Evolutionary conservation across 176 grass and related monocot species (phyloP).

Genomic region (Aegilops umbellulata): DNA sequence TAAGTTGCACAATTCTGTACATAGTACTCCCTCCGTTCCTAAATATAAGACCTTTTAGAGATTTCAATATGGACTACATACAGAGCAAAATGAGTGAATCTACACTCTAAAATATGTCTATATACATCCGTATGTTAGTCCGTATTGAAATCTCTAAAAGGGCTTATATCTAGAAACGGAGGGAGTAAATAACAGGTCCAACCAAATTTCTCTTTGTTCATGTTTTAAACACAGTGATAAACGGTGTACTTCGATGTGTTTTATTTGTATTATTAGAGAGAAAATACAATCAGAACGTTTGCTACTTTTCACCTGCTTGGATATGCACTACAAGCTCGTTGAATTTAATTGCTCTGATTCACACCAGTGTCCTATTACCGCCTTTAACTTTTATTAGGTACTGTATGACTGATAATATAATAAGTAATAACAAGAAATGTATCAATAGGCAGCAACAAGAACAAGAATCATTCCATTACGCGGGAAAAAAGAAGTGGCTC

Average conservation of each 20-base stretch:
- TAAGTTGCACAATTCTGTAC: background rate
- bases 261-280: background rate
- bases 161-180: no score
- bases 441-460: background rate
- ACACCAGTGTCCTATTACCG: background rate
- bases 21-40: no score
- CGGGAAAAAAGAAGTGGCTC: background rate
- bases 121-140: no score
- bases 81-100: no score
- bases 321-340: background rate
- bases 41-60: no score
- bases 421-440: background rate
- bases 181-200: background rate
- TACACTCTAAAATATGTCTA: no score
- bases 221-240: background rate
- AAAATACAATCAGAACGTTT: background rate
- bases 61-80: no score
- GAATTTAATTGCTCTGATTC: background rate
- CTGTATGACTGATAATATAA: background rate
- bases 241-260: background rate
- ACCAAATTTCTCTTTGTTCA: background rate
- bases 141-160: no score
- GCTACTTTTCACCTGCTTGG: background rate
- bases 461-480: background rate
- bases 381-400: background rate